Conservation (phyloP, 768 basidiomycete species). For the Kwoniella botswanensis region DNA sequence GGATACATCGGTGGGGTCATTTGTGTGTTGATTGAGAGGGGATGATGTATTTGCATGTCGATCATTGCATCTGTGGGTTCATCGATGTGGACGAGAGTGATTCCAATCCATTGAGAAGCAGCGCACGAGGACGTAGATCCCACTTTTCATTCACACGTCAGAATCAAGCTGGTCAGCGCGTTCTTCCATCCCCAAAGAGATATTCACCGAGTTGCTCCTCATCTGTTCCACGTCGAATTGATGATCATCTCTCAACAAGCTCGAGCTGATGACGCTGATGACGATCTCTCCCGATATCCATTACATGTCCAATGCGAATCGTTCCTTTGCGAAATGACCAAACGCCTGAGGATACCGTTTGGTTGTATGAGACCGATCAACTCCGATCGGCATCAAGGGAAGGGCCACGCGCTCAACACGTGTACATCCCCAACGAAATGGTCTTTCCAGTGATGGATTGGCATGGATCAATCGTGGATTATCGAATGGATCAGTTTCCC, state of each 20-base stretch:
- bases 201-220: neutral
- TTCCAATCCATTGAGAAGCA: neutral
- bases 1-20: neutral
- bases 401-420: neutral
- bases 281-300: neutral
- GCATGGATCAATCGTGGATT: slow-evolving; percentile 22
- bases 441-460: slow-evolving; percentile 3
- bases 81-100: neutral
- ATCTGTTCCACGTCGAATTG: neutral
- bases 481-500: neutral
- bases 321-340: neutral
- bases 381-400: slow-evolving; percentile 6
- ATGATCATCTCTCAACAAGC: neutral
- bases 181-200: neutral
- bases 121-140: neutral
- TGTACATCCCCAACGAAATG: slow-evolving; percentile 24
- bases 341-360: neutral
- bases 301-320: neutral
- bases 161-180: neutral
- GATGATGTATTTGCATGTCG: neutral
- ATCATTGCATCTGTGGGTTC: neutral
- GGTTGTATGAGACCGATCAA: slow-evolving; percentile 1
- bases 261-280: neutral
- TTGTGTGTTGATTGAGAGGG: neutral
- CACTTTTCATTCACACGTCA: neutral